These are phyloP conservation scores for Discostella stelligera DNA, from an alignment of 352 stramenopile genomes.

Conservation along the genomic window DNA sequence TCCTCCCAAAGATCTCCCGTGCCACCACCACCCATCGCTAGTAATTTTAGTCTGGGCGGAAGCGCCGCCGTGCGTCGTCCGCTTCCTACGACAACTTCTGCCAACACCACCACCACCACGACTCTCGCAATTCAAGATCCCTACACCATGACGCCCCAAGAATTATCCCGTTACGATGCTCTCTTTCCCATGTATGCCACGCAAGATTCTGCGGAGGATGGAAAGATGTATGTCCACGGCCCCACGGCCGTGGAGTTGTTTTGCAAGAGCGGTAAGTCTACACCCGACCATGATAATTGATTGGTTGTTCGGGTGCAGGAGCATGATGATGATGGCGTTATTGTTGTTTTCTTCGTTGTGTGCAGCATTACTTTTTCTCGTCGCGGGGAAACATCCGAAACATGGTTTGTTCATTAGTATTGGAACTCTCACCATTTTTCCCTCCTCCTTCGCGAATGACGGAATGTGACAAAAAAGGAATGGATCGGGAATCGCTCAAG, in stretches of 20 bases:
- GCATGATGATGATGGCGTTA: too few species aligned
- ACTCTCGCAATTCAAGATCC: conserved; percentile 66
- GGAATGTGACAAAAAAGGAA: conserved; percentile 71
- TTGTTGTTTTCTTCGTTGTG: too few species aligned
- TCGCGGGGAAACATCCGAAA: too few species aligned
- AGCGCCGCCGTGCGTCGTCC: background rate
- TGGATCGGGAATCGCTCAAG: conserved; percentile 87
- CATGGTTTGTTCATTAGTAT: background rate
- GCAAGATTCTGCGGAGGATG: conserved; percentile 71
- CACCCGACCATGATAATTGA: too few species aligned
- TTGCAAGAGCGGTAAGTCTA: conserved; percentile 76
- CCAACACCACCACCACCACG: background rate
- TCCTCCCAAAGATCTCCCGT: background rate
- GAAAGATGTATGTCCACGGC: conserved; percentile 85
- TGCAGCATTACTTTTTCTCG: too few species aligned
- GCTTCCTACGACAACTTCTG: background rate
- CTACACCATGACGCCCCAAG: conserved; percentile 87
- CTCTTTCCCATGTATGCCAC: conserved; percentile 91
- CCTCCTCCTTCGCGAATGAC: background rate
- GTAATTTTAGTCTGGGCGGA: too few species aligned
- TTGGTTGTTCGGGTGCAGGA: too few species aligned
- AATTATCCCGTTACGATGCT: conserved; percentile 88
- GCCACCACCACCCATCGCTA: background rate
- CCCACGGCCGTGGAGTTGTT: conserved; percentile 89
- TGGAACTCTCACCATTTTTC: background rate